phyloP scores from a whole-genome alignment of 805 yeast genomes.

The Osmozyma mogii region DNA sequence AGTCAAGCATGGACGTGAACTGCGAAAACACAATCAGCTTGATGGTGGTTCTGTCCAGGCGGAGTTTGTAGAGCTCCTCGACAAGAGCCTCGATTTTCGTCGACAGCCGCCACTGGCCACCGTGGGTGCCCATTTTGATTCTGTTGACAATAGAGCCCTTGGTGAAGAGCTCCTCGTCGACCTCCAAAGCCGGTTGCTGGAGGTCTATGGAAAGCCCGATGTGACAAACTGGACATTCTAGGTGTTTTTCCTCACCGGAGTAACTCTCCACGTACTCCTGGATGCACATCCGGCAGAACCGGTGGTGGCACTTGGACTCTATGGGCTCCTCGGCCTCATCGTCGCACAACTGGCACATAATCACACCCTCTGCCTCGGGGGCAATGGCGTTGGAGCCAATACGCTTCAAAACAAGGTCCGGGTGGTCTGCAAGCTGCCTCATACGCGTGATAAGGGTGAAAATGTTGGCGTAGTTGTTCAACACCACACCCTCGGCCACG shows the following conservation, averaged over 20 bases:
- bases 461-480: conserved; percentile 94
- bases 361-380: conserved; percentile 43
- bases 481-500: conserved; percentile 93
- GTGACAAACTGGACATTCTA: conserved; percentile 95
- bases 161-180: conserved; percentile 51
- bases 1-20: conserved; percentile 92
- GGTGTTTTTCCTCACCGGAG: conserved; percentile 47
- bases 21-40: conserved; percentile 97
- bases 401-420: conserved; percentile 82
- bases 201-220: conserved; percentile 86
- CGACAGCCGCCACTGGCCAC: conserved; percentile 84
- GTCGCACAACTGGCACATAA: conserved; percentile 86
- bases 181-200: conserved; percentile 76
- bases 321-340: conserved; percentile 98
- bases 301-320: conserved; percentile 88
- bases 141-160: conserved; percentile 76
- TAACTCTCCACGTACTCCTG: conserved; percentile 82
- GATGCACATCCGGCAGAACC: conserved; percentile 87
- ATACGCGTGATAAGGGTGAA: conserved; percentile 92
- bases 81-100: conserved; percentile 95
- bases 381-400: conserved; percentile 35
- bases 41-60: conserved; percentile 83
- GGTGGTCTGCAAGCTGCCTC: conserved; percentile 98
- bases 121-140: conserved; percentile 61
- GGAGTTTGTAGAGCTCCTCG: conserved; percentile 79